Percentiles rank a stretch among this genome's conserved stretches.
Conservation (phyloP, 73 alveolate species). For the Paramecium biaurelia region DNA sequence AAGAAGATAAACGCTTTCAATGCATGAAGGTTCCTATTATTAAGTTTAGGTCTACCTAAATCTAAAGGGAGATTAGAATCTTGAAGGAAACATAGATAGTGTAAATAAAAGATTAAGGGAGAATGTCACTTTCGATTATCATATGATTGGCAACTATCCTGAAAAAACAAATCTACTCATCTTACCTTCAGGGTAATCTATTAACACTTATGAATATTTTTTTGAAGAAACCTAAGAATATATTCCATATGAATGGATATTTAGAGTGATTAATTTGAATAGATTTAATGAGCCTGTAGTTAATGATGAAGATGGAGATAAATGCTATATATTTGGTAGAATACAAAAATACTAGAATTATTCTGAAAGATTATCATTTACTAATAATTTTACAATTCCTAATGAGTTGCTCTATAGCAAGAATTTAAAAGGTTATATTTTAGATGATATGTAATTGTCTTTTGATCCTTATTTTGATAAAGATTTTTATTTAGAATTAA, state of each 20-base stretch:
- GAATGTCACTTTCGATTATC: not conserved
- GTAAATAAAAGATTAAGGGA: not conserved
- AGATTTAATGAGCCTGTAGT: conserved; percentile 2
- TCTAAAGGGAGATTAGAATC: not conserved
- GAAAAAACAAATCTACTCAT: not conserved
- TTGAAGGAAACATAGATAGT: not conserved
- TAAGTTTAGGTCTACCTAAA: not conserved
- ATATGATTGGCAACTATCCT: not conserved
- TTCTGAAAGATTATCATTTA: not conserved
- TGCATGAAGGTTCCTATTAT: not conserved
- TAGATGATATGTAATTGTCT: not conserved
- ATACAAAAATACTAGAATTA: not conserved
- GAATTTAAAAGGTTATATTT: not conserved
- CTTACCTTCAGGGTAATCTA: conserved; percentile 29
- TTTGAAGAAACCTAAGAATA: not conserved
- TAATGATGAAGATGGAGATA: not conserved
- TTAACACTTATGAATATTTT: not conserved
- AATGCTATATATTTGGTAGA: not conserved
- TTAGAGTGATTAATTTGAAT: conserved; percentile 26
- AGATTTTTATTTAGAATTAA: not conserved
- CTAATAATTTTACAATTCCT: not conserved
- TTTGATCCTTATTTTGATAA: conserved; percentile 10
- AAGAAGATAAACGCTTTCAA: not conserved
- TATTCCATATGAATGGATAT: not conserved
- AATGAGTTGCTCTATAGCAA: not conserved